Conservation (phyloP, 768 basidiomycete genomes). For the Exsudoporus frostii region DNA sequence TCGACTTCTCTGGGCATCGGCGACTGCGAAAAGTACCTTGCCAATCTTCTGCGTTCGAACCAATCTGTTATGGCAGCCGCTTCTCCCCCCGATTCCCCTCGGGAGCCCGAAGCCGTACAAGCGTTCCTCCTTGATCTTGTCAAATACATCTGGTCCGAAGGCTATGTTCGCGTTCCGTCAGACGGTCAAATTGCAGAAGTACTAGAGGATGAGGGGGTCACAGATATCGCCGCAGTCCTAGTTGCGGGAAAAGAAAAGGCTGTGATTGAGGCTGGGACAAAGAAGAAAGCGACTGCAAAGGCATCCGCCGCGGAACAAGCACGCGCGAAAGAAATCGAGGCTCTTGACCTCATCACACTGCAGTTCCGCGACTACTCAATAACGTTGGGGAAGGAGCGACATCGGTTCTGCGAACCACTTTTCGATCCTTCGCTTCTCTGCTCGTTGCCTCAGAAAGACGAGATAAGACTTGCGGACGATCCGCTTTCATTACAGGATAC, state of each 20-base stretch:
- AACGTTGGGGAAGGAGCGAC: constrained; percentile 82
- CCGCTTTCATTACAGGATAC: constrained; percentile 59
- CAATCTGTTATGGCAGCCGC: constrained; percentile 57
- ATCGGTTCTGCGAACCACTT: constrained; percentile 88
- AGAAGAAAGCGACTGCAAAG: constrained; percentile 68
- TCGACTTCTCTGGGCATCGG: constrained; percentile 63
- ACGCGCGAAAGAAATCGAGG: constrained; percentile 77
- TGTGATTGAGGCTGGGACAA: constrained; percentile 81
- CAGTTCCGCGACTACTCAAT: constrained; percentile 69
- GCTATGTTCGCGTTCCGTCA: constrained; percentile 68
- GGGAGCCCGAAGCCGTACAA: constrained; percentile 46
- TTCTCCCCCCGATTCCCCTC: constrained; percentile 49
- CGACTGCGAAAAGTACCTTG: constrained; percentile 76
- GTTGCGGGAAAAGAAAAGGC: constrained; percentile 91
- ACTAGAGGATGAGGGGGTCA: constrained; percentile 79
- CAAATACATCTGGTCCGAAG: constrained; percentile 58
- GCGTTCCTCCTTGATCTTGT: constrained; percentile 60
- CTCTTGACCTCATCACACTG: constrained; percentile 75
- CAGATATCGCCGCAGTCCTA: constrained; percentile 86
- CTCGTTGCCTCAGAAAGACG: constrained; percentile 30
- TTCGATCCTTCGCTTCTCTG: constrained; percentile 68
- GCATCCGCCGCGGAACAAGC: constrained; percentile 78
- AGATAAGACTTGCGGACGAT: constrained; percentile 17
- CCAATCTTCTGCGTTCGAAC: constrained; percentile 67
- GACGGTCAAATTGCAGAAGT: constrained; percentile 63